Evolutionary conservation across 441 rosid genomes (phyloP), one percentile per base, ranked within the genome.

Genomic region (Viola pubescens): DNA sequence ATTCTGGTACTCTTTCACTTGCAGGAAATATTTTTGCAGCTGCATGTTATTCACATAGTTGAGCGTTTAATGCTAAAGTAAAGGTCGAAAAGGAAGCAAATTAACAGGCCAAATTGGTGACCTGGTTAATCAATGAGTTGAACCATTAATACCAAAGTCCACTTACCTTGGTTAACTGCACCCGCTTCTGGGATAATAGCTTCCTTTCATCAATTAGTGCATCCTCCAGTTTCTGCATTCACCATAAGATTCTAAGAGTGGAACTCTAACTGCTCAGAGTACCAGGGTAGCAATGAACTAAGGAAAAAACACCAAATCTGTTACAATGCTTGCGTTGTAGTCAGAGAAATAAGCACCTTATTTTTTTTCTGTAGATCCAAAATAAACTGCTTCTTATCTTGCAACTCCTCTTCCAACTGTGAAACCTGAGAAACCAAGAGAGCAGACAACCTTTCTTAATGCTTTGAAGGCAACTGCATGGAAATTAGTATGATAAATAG

Each of bases 221-320:
- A 71, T 85, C 91, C 74, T 91, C 98, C 71, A 87, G 61, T 67
- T 71, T 82, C 98, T 91, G 82, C 63, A 70, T 42, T 60, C 58
- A 78, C 39, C 61, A 65, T 55, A 60, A 76, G 61, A 63, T 65
- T 61, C 56, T 59, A 62, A 77, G 77, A 46, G 49, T 41, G 54
- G 34, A 26, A 26, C 34, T 26, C 34, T 26, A 26, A 26, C 34
- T 26, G 34, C 34, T 26, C 34, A 26, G 19, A n/a, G 39, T n/a
- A 58, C 48, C 39, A 53, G 45, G 59, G 52, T 53, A 13, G 7
- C 6, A 64, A 67, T 65, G 47, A 42, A 14, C 6, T 68, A 59
- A 37, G 4, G 53, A 64, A n/a, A 12, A 7, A 66, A 66, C 2
- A 43, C 37, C 3, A 13, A 14, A 26, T 39, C 42, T 37, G 37